Evolutionary conservation across 805 yeast genomes (phyloP).

Genomic region (Peterozyma toletana): DNA sequence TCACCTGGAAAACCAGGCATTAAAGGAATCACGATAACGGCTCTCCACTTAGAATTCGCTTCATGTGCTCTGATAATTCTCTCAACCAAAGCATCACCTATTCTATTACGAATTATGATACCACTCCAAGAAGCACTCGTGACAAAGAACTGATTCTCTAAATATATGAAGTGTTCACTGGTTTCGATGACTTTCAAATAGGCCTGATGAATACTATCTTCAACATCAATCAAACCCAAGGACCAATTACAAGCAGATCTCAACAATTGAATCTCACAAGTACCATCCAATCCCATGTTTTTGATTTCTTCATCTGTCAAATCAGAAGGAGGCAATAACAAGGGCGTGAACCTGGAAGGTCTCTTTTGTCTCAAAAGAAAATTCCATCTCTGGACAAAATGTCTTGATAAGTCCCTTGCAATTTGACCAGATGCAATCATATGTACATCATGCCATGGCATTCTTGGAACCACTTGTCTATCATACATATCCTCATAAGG

Average conservation of each 20-base stretch:
- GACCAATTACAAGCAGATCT: conserved; percentile 95
- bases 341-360: conserved; percentile 90
- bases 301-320: conserved; percentile 65
- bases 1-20: conserved; percentile 97
- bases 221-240: conserved; percentile 76
- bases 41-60: conserved; percentile 77
- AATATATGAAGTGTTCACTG: conserved; percentile 86
- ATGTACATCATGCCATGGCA: conserved; percentile 99
- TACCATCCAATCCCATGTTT: conserved; percentile 58
- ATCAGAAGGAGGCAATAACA: conserved; percentile 89
- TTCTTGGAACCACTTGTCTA: conserved; percentile 71
- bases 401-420: conserved; percentile 88
- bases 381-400: conserved; percentile 97
- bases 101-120: conserved; percentile 73
- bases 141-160: conserved; percentile 92
- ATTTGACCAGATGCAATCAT: conserved; percentile 93
- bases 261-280: conserved; percentile 86
- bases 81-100: conserved; percentile 97
- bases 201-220: conserved; percentile 88
- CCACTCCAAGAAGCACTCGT: conserved; percentile 87
- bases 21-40: conserved; percentile 84
- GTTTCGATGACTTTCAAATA: conserved; percentile 86
- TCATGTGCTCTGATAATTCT: conserved; percentile 84
- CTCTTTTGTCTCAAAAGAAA: conserved; percentile 86
- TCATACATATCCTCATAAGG: conserved; percentile 94